Evolutionary conservation across 352 stramenopile species (phyloP), one percentile per base, ranked within the genome.

Genomic region (Phytophthora rubi): DNA sequence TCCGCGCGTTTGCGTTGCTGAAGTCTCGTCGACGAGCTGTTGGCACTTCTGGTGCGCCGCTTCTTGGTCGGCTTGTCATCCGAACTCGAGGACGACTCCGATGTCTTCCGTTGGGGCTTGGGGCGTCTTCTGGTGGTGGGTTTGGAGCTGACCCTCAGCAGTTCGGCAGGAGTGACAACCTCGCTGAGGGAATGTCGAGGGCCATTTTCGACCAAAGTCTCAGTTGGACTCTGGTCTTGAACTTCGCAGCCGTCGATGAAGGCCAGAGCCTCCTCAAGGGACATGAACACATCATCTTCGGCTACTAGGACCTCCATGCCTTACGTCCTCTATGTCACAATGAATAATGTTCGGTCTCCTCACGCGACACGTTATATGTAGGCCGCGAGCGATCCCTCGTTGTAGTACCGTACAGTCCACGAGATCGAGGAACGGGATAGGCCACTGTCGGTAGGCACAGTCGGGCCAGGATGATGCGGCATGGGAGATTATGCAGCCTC

Each of bases 1-100:
- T 79, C 71, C 16, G 62, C 71, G 42, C 51, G 45, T 33, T 79
- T 79, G 3, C 62, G 62, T 18, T 74, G 71, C 55, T 76, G 68
- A 0, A 73, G 62, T 55, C 53, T 54, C 6, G 71, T 79, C 0
- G 68, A 76, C 1, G 68, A 76, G 6, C 62, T 73, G 1, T 56
- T 53, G 10, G 48, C 62, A n/a, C 54, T 79, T 63, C 68, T 54
- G 13, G 44, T 44, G 30, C 68, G 54, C 21, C 45, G 33, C 28
- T 68, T 75, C 49, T 68, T 71, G 8, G 21, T 59, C 12, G 44
- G 16, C 0, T 77, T 53, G 9, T 70, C 39, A 33, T 67, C 33
- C 47, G 66, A 35, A 56, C 28, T 65, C 6, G 53, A 64, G 7
- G 59, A 64, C 18, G 28, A 53, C 12, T 62, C 44, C 2, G 49